A percentile compares a stretch with the other conserved stretches of the same genome.
Evolutionary conservation across 345 rosid species (phyloP).

Genomic region (Lumnitzera littorea): DNA sequence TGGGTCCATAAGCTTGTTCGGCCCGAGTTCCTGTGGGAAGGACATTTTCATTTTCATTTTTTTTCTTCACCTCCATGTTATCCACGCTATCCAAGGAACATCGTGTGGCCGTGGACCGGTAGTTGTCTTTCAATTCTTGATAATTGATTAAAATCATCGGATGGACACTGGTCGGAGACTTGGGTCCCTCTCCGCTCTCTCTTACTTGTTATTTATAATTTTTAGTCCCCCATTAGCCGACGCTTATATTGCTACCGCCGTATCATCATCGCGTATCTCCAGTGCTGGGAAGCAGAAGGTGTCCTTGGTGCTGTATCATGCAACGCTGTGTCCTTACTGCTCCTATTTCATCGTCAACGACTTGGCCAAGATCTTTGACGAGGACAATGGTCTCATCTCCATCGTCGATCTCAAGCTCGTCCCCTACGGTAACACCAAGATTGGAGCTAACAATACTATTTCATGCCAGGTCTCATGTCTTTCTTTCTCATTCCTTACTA

Average conservation of each 20-base stretch:
- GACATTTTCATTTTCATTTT: no score
- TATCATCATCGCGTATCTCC: neutral
- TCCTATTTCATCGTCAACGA: constrained; percentile 26
- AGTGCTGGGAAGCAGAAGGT: constrained; percentile 8
- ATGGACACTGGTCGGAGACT: no score
- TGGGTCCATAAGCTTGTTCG: no score
- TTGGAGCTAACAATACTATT: constrained; percentile 18
- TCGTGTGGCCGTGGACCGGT: no score
- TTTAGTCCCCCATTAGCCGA: neutral
- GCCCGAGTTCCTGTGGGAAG: no score
- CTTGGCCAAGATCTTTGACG: constrained; percentile 18
- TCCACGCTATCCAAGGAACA: no score
- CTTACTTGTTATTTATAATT: neutral
- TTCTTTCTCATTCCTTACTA: neutral
- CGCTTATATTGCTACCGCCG: no score
- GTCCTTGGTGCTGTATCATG: constrained; percentile 25
- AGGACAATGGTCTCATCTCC: constrained; percentile 20
- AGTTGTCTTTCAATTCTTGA: no score
- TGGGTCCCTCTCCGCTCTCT: no score
- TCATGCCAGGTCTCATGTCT: constrained; percentile 30
- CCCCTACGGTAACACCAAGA: constrained; percentile 42
- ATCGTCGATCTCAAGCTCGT: constrained; percentile 38
- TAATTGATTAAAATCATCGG: no score
- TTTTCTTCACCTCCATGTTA: no score
- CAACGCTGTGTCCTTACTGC: constrained; percentile 41